Conservation (phyloP, 768 basidiomycete genomes). For the Kwoniella botswanensis region DNA sequence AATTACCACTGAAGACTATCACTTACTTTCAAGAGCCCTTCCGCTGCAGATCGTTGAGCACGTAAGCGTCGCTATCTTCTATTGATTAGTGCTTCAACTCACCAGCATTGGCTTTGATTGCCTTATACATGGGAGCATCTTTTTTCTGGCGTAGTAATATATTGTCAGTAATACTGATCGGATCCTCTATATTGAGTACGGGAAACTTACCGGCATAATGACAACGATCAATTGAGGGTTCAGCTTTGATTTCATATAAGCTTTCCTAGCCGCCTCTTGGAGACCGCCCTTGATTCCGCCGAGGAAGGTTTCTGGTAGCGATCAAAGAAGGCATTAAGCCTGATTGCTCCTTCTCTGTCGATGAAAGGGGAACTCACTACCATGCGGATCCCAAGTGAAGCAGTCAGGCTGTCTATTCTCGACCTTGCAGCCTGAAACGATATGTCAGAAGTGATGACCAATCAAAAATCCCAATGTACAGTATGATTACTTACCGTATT, state of each 20-base stretch:
- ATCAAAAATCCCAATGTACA: no score
- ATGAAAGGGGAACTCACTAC: not conserved
- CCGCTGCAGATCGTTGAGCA: conserved; percentile 6
- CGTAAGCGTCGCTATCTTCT: no score
- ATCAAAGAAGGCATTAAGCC: no score
- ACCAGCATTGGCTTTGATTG: conserved; percentile 44
- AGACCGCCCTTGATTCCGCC: conserved; percentile 40
- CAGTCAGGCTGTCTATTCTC: conserved; percentile 37
- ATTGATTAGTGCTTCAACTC: conserved; percentile 2
- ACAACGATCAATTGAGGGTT: conserved; percentile 54
- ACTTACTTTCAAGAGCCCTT: conserved; percentile 14
- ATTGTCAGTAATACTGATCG: no score
- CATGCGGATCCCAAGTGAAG: conserved; percentile 32
- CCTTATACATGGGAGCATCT: conserved; percentile 42
- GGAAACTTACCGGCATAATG: conserved; percentile 45
- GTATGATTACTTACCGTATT: conserved; percentile 14
- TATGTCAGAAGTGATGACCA: not conserved
- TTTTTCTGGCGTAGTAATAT: conserved; percentile 27
- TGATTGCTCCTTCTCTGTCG: no score
- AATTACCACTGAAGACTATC: no score
- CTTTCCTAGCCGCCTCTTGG: conserved; percentile 36
- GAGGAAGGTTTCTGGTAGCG: not conserved
- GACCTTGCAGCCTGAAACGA: conserved; percentile 37
- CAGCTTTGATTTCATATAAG: conserved; percentile 38
- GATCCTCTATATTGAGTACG: no score